Evolutionary conservation across 1,284 basidiomycete genomes (phyloP), one percentile per base, ranked within the genome.

Genomic region (Microbotryum scabiosae): DNA sequence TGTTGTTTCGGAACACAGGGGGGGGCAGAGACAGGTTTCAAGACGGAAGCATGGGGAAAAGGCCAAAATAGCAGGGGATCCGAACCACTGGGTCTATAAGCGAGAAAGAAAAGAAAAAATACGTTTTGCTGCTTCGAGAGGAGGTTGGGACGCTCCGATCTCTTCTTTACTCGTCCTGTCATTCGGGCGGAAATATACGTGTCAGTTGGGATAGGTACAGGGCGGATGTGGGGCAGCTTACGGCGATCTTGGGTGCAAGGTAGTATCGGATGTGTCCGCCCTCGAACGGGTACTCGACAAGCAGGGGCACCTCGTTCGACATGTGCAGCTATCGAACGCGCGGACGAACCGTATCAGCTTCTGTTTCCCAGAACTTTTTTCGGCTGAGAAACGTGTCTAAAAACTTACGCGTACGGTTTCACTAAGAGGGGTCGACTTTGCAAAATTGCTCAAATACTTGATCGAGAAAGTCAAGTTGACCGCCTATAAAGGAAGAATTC

Each of bases 401-500:
- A 70, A 70, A 65, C 75, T 70, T 51, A 76, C 69, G 56, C 71
- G 81, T 45, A 92, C 89, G 28, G 80, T 81, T 65, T 81, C 81
- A 18, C 85, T 83, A 45, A 99, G 78, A 21, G 85, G 82, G 0
- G 87, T 81, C 65, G 88, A 90, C 81, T 97, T 98, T 63, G 91
- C 85, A 75, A 99, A 99, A 80, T 97, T 97, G 76, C 88, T 84
- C 32, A 99, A 84, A 78, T 98, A 99, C 77, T 98, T 97, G 73
- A 97, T 81, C 44, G 88, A 91, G 79, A 99, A 99, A 2, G 92
- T 97, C 59, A 98, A 80, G 47, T 85, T 85, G 68, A 98, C 94
- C 69, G 89, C 85, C 76, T 88, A 86, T 48, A 71, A 51, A 75
- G 68, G 46, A 70, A 63, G 58, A 53, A 6, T 30, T 30, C 30